Conservation (phyloP, 2,329 filamentous ascomycete species). For the Coniochaeta pulveracea region DNA sequence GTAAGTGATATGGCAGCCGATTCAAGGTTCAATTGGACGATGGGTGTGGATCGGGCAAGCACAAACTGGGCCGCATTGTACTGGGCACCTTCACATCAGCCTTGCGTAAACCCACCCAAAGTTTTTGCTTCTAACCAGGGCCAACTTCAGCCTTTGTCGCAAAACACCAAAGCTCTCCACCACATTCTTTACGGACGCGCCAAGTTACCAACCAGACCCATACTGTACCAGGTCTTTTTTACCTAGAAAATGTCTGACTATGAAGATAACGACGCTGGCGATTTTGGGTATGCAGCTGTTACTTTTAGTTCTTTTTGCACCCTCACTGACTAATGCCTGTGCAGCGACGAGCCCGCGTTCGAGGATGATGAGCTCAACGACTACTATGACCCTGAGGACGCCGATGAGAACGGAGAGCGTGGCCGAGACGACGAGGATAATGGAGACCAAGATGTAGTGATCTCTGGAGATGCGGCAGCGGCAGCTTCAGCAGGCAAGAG, state of each 20-base stretch:
- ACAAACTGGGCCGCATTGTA: too few species aligned
- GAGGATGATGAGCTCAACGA: constrained; percentile 58
- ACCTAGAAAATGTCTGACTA: constrained; percentile 56
- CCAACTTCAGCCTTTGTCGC: constrained; percentile 1
- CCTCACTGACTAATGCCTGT: constrained; percentile 17
- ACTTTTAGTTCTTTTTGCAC: neutral
- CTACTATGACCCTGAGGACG: constrained; percentile 45
- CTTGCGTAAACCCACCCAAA: constrained; percentile 2
- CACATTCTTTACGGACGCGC: neutral
- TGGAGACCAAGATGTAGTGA: constrained; percentile 48
- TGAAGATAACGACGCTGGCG: constrained; percentile 38
- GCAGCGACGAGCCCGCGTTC: constrained; percentile 58
- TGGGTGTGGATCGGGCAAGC: too few species aligned
- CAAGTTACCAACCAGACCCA: constrained; percentile 4
- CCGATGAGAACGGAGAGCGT: constrained; percentile 41
- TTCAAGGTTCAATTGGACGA: too few species aligned
- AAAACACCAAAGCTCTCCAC: neutral
- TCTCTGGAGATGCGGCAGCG: constrained; percentile 51
- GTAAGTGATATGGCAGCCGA: too few species aligned
- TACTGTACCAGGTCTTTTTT: constrained; percentile 3
- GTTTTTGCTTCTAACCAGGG: neutral
- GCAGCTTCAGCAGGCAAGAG: constrained; percentile 41
- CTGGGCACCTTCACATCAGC: neutral
- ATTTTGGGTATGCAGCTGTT: neutral
- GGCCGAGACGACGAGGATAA: constrained; percentile 41